Percentiles rank a stretch among this genome's conserved stretches.
phyloP scores from a whole-genome alignment of 306 rosid genomes.

The Dicorynia guianensis region DNA sequence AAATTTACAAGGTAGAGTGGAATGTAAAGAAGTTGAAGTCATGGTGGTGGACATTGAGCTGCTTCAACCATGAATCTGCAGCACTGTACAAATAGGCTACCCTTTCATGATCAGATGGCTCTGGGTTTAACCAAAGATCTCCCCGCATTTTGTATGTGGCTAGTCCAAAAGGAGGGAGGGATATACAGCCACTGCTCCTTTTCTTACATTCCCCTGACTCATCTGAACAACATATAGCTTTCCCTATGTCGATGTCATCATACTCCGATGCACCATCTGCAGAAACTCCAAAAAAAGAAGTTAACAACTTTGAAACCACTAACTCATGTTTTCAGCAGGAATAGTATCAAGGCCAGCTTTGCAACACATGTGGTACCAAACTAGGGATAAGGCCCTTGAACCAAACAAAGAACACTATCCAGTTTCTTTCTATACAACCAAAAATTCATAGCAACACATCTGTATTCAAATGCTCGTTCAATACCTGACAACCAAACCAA shows the following conservation, averaged over 20 bases:
- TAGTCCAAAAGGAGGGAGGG: slow-evolving; percentile 69
- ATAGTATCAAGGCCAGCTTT: slow-evolving; percentile 3
- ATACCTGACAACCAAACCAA: too few relatives aligned
- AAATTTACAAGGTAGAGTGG: slow-evolving; percentile 49
- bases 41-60: slow-evolving; percentile 70
- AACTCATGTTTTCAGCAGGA: slow-evolving; percentile 7
- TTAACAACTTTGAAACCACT: neutral
- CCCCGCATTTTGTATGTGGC: slow-evolving; percentile 76
- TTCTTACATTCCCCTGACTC: slow-evolving; percentile 29
- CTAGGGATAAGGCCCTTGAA: neutral
- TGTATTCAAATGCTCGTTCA: too few relatives aligned
- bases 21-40: slow-evolving; percentile 76
- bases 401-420: neutral
- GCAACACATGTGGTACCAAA: neutral
- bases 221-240: slow-evolving; percentile 20
- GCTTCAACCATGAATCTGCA: slow-evolving; percentile 88
- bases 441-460: too few relatives aligned
- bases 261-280: slow-evolving; percentile 47
- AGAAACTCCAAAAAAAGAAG: neutral
- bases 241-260: slow-evolving; percentile 28
- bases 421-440: neutral
- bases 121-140: slow-evolving; percentile 65
- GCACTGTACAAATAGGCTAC: slow-evolving; percentile 55
- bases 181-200: slow-evolving; percentile 22
- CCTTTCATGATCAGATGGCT: slow-evolving; percentile 54